Evolutionary conservation across 2,329 filamentous ascomycete species (phyloP), one percentile per base, ranked within the genome.

Genomic region (Neopestalotiopsis sp.): DNA sequence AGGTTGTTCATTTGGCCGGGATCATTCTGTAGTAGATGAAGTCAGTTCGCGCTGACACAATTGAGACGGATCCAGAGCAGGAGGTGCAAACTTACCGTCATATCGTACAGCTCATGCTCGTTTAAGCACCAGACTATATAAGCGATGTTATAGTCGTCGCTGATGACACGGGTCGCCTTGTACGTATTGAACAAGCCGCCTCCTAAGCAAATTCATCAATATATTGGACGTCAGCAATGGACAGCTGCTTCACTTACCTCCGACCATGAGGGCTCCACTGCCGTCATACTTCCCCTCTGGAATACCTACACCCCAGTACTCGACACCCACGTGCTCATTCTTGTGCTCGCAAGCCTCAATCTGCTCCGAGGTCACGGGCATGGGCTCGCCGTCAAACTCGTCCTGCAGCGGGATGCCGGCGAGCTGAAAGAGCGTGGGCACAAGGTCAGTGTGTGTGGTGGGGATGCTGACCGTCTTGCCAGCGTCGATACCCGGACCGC

Each of bases 61-160:
- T n/a, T n/a, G n/a, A n/a, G n/a, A n/a, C n/a, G n/a, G n/a, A n/a
- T n/a, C n/a, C n/a, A n/a, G n/a, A n/a, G n/a, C n/a, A n/a, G 40
- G 63, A 32, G 57, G 28, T 65, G 32, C 63, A 66, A 66, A 40
- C 80, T 70, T 76, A 87, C 88, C 73, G 82, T 86, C 53, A 91
- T 74, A 70, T 92, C 85, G 75, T 92, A 93, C 2, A 91, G 83
- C 76, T 93, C 90, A 67, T 88, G 87, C 74, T 92, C 90, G 65
- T 89, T 89, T 14, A 80, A 91, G 74, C 91, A 93, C 90, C 90
- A 93, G 0, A 92, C 88, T 0, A 89, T 86, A 73, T 93, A 93
- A 70, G 89, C 88, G 5, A 92, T 76, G 73, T 86, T 88, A 74
- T 92, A 92, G 4, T 80, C 78, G 2, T 84, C 75, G 0, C 84